A percentile compares a stretch with the other conserved stretches of the same genome.
Evolutionary conservation across 169 alveolate genomes (phyloP).

Genomic region (Cryptosporidium meleagridis): DNA sequence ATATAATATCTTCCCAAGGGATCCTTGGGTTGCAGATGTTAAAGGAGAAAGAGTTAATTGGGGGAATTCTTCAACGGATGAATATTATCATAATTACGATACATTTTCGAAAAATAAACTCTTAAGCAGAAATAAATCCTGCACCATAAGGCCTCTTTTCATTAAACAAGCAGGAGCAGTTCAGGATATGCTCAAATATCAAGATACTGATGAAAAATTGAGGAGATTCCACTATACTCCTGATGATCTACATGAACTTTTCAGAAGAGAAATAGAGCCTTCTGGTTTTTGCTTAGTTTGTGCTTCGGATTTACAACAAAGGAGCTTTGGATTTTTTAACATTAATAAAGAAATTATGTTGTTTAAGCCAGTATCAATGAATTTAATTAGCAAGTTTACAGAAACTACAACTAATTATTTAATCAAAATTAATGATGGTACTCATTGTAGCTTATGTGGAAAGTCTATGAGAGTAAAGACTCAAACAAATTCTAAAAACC

Average conservation of each 20-base stretch:
- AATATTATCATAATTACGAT: conserved; percentile 39
- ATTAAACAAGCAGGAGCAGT: conserved; percentile 64
- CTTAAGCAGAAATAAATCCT: conserved; percentile 20
- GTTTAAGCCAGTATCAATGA: not conserved
- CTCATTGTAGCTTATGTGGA: conserved; percentile 72
- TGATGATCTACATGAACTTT: conserved; percentile 31
- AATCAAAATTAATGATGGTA: conserved; percentile 23
- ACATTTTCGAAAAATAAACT: not conserved
- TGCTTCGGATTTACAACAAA: conserved; percentile 29
- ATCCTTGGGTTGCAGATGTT: conserved; percentile 66
- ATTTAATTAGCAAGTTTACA: conserved; percentile 27
- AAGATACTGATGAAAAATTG: conserved; percentile 16
- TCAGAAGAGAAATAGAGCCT: conserved; percentile 36
- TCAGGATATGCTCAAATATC: conserved; percentile 60
- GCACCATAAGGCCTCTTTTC: conserved; percentile 39
- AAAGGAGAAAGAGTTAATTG: conserved; percentile 57
- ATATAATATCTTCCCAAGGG: conserved; percentile 64
- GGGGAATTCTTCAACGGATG: conserved; percentile 63
- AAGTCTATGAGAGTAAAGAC: conserved; percentile 27
- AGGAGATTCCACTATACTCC: conserved; percentile 51
- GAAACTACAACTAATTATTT: conserved; percentile 29
- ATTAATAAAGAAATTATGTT: not conserved
- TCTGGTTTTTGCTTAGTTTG: conserved; percentile 66
- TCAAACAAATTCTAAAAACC: not conserved
- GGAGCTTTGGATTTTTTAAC: conserved; percentile 42